These are phyloP conservation scores for Geranium brycei DNA, from an alignment of 345 rosid species.

Conservation along the genomic window DNA sequence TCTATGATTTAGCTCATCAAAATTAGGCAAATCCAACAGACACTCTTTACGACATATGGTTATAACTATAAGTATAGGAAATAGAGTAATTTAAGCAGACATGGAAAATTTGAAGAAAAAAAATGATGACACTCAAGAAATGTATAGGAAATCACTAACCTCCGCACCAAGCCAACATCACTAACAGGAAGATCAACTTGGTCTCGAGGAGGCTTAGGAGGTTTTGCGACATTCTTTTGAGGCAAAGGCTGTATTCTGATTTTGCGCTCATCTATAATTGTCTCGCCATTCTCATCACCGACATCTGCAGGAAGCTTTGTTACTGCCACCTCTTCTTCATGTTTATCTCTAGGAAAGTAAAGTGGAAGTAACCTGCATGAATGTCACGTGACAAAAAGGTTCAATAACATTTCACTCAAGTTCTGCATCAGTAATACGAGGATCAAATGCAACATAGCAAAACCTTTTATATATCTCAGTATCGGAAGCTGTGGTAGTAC, in stretches of 20 bases:
- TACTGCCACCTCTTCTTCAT: slow-evolving; percentile 76
- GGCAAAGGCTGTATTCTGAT: slow-evolving; percentile 92
- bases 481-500: slow-evolving; percentile 67
- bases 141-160: slow-evolving; percentile 24
- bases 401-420: neutral
- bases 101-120: no score
- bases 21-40: no score
- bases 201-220: slow-evolving; percentile 13
- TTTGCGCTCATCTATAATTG: slow-evolving; percentile 85
- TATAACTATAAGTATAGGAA: no score
- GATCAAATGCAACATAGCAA: slow-evolving; percentile 1
- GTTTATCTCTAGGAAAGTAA: slow-evolving; percentile 93
- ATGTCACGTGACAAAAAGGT: slow-evolving; percentile 4
- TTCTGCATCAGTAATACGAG: slow-evolving; percentile 3
- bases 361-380: slow-evolving; percentile 75
- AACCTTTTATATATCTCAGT: slow-evolving; percentile 95
- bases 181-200: neutral
- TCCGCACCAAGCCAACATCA: slow-evolving; percentile 70
- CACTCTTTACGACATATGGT: no score
- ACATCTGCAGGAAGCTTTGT: slow-evolving; percentile 94
- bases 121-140: no score
- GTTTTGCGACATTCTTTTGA: slow-evolving; percentile 43
- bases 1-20: no score
- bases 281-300: slow-evolving; percentile 98
- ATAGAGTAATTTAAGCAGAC: no score